phyloP scores from a whole-genome alignment of 176 grass and related monocot species.

The Musa beccarii region DNA sequence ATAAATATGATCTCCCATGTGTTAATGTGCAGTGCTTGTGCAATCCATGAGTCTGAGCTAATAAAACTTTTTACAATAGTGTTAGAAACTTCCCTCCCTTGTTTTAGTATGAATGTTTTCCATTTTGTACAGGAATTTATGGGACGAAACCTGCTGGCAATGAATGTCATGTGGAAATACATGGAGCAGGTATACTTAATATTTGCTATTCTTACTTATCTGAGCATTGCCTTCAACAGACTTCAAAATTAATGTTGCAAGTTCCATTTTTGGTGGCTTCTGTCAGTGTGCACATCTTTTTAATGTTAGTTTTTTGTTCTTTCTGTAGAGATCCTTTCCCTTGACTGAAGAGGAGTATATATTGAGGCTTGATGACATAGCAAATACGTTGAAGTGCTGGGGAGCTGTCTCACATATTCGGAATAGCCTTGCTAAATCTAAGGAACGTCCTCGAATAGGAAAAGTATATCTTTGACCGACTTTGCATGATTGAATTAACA shows the following conservation, averaged over 20 bases:
- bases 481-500: conserved; percentile 5
- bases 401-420: conserved; percentile 86
- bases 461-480: conserved; percentile 37
- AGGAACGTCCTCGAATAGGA: conserved; percentile 90
- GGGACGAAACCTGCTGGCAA: conserved; percentile 71
- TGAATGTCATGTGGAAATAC: conserved; percentile 99
- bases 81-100: background rate
- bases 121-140: conserved; percentile 61
- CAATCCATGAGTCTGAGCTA: background rate
- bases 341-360: conserved; percentile 97
- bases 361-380: conserved; percentile 73
- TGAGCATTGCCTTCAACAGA: background rate
- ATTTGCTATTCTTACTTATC: background rate
- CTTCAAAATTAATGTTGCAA: background rate
- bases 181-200: conserved; percentile 55
- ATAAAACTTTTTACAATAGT: background rate
- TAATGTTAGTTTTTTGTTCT: conserved; percentile 6
- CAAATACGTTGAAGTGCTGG: conserved; percentile 81
- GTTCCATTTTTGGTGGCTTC: background rate
- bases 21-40: too few species aligned
- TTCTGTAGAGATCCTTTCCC: conserved; percentile 63
- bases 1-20: too few species aligned
- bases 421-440: conserved; percentile 63
- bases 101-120: conserved; percentile 8
- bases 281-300: background rate